Evolutionary conservation across 192 early-diverging fungal species (phyloP).

Genomic region (Helicostylum pulchrum): DNA sequence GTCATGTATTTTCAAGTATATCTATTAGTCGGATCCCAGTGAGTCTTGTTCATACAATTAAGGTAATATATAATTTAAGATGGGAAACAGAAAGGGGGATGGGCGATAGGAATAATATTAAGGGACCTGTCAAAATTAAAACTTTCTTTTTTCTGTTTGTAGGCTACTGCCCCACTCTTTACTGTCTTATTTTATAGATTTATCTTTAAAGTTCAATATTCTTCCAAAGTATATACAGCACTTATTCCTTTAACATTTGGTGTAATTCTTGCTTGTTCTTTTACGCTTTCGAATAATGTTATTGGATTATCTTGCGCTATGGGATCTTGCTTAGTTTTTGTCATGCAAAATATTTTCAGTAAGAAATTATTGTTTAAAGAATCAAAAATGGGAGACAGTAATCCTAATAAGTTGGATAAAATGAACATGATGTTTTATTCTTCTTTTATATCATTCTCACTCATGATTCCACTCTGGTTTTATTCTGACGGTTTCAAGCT

Average conservation of each 20-base stretch:
- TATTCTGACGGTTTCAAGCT: constrained; percentile 57
- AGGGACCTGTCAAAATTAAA: background rate
- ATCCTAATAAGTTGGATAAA: constrained; percentile 75
- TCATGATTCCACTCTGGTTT: constrained; percentile 81
- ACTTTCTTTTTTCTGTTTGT: constrained; percentile 18
- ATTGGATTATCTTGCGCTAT: constrained; percentile 75
- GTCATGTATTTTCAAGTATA: constrained; percentile 75
- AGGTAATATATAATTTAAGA: constrained; percentile 49
- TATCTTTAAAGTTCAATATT: constrained; percentile 65
- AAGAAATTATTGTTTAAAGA: constrained; percentile 70
- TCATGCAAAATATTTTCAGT: constrained; percentile 82
- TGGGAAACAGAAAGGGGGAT: background rate
- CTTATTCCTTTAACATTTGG: constrained; percentile 77
- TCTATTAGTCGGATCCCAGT: constrained; percentile 76
- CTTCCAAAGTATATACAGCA: constrained; percentile 67
- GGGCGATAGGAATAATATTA: background rate
- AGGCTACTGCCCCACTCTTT: constrained; percentile 83
- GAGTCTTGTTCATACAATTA: constrained; percentile 85
- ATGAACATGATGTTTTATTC: constrained; percentile 87
- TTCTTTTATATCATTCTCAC: constrained; percentile 59
- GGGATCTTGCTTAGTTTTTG: constrained; percentile 75
- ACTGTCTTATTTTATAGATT: constrained; percentile 78
- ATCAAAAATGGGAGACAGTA: constrained; percentile 29
- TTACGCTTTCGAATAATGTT: constrained; percentile 62
- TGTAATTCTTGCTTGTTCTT: constrained; percentile 85